phyloP scores from a whole-genome alignment of 106 monocot genomes.

The Dendrobium catenatum region DNA sequence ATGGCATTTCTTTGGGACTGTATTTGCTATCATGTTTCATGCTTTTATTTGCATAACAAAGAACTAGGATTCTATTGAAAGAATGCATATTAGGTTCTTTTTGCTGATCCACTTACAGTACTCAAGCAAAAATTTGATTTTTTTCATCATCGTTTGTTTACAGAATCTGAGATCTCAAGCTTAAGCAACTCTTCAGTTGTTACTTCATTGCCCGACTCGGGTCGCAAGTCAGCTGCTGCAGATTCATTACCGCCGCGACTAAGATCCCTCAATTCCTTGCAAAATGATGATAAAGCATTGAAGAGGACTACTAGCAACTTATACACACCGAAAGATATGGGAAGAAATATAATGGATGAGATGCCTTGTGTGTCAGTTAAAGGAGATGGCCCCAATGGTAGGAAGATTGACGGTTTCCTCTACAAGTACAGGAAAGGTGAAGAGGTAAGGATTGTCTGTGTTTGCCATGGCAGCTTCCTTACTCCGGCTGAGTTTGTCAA shows the following conservation, averaged over 20 bases:
- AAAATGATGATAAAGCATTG: slow-evolving; percentile 7
- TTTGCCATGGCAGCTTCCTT: slow-evolving; percentile 46
- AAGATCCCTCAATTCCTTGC: background rate
- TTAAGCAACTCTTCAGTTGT: background rate
- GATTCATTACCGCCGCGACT: background rate
- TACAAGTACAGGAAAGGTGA: slow-evolving; percentile 38
- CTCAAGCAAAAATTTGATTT: background rate
- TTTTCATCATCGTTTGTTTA: background rate
- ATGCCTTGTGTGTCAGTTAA: slow-evolving; percentile 44
- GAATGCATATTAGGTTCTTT: no score
- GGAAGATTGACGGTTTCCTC: slow-evolving; percentile 41
- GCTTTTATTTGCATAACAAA: background rate
- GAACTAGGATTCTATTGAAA: background rate
- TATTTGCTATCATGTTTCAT: no score
- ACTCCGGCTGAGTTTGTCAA: slow-evolving; percentile 44
- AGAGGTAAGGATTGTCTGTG: slow-evolving; percentile 39
- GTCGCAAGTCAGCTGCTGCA: background rate
- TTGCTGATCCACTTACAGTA: background rate
- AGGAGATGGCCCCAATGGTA: slow-evolving; percentile 30
- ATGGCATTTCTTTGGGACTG: no score
- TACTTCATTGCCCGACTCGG: background rate
- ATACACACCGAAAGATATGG: slow-evolving; percentile 16
- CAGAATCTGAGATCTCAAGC: background rate
- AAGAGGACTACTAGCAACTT: background rate
- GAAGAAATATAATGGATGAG: slow-evolving; percentile 23